Evolutionary conservation across 495 filamentous ascomycete genomes (phyloP).

Genomic region (Penicillium cataractarum): DNA sequence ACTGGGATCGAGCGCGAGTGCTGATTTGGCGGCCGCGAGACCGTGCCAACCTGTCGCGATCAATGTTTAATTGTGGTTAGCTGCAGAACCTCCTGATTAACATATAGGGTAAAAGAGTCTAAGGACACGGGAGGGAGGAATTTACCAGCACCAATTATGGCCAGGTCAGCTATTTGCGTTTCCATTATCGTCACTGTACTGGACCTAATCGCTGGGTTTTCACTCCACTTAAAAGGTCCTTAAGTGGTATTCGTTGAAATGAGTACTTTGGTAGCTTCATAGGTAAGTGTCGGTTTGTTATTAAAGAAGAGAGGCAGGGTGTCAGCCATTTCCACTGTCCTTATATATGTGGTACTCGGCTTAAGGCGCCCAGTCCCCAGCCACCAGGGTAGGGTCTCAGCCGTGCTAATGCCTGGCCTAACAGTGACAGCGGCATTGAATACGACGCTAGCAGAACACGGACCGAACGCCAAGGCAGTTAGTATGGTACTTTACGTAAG

Average conservation of each 20-base stretch:
- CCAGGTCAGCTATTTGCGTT: conserved; percentile 14
- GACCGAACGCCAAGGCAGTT: conserved; percentile 6
- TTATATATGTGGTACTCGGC: conserved; percentile 8
- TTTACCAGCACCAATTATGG: conserved; percentile 18
- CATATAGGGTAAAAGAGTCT: conserved; percentile 11
- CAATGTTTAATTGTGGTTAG: conserved; percentile 12
- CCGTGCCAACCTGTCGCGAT: conserved; percentile 16
- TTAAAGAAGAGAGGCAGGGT: conserved; percentile 5
- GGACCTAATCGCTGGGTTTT: conserved; percentile 11
- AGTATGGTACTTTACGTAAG: conserved; percentile 2
- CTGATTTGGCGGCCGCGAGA: conserved; percentile 16
- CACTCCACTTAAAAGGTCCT: conserved; percentile 4
- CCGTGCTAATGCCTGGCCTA: conserved; percentile 12
- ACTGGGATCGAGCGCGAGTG: conserved; percentile 14
- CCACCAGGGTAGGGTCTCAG: conserved; percentile 12
- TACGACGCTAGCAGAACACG: conserved; percentile 13
- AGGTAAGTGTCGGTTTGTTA: conserved; percentile 7
- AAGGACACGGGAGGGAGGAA: conserved; percentile 7
- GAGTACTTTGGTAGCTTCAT: conserved; percentile 11
- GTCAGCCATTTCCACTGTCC: conserved; percentile 8
- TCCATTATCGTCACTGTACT: conserved; percentile 13
- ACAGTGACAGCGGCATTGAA: conserved; percentile 11
- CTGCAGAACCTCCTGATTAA: conserved; percentile 8
- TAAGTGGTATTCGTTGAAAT: conserved; percentile 7
- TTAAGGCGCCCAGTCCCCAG: conserved; percentile 13